Base-by-base conservation (phyloP, 1,139 yeast species). In the Yamadazyma dendronema region DNA sequence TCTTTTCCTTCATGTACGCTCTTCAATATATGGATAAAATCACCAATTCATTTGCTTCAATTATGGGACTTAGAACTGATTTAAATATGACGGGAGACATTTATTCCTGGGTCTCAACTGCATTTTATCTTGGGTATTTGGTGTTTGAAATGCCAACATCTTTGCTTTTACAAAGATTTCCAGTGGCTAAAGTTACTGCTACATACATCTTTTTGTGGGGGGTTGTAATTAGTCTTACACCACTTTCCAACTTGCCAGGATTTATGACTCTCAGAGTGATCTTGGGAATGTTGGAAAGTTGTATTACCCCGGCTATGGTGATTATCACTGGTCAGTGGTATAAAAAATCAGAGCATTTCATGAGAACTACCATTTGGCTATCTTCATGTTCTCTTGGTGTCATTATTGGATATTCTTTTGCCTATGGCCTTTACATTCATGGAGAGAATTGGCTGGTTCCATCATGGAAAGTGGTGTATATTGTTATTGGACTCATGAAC, bases 121-220 rank as follows among this genome's bases (percentile, higher is more conserved):
- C 77, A 24, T 80, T 81, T 53, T 73, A 74, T 44, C 62, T 72
- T 41, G 79, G 79, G 10, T 74, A 72, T 46, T 47, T 74, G 41
- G 60, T 74, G 31, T 74, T 73, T 46, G 78, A 78, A 35, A 62
- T 72, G 41, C 82, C 84, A 28, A 75, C 73, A 17, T 66, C 73
- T 37, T 70, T 63, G 46, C 50, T 77, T 17, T 55, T 79, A 28
- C 79, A 79, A 52, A 65, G 63, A 41, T 69, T 62, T 38, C 82
- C 83, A 2, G 61, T 79, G 16, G 79, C 77, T 1, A 77, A 74
- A 48, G 65, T 67, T 30, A 59, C 76, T 26, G 71, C 76, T 7
- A 39, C 51, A 3, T 63, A 65, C 47, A 61, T 78, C 33, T 48
- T 72, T 4, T 41, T 62, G 5, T 79, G 84, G 84, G 77, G 80